Percentiles rank a stretch among this genome's conserved stretches.
phyloP scores from a whole-genome alignment of 805 yeast species.

The Torulaspora maleeae region DNA sequence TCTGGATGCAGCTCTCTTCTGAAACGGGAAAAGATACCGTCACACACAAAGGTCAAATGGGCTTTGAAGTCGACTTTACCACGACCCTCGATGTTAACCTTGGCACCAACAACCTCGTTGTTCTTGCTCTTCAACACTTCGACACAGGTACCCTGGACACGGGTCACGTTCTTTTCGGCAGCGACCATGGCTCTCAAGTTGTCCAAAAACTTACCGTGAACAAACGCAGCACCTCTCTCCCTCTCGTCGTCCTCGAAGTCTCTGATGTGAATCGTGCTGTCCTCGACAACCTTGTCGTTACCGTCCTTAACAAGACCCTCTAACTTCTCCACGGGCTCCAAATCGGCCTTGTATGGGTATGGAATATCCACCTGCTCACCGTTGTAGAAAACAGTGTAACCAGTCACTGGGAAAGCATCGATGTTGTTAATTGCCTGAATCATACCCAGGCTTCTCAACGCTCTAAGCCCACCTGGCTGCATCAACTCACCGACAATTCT shows the following conservation, averaged over 20 bases:
- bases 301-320: slow-evolving; percentile 53
- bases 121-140: slow-evolving; percentile 52
- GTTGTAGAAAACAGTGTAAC: slow-evolving; percentile 73
- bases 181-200: slow-evolving; percentile 71
- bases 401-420: slow-evolving; percentile 70
- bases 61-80: slow-evolving; percentile 47
- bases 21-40: slow-evolving; percentile 92
- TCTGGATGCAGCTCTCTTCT: slow-evolving; percentile 64
- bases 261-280: slow-evolving; percentile 43
- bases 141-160: slow-evolving; percentile 80
- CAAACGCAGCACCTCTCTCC: slow-evolving; percentile 78
- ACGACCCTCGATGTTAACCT: slow-evolving; percentile 46
- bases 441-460: slow-evolving; percentile 79
- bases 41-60: slow-evolving; percentile 72
- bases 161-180: slow-evolving; percentile 66
- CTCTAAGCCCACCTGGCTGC: slow-evolving; percentile 95
- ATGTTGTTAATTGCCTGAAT: slow-evolving; percentile 44
- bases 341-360: slow-evolving; percentile 62
- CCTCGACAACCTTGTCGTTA: slow-evolving; percentile 52
- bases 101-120: slow-evolving; percentile 71
- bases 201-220: slow-evolving; percentile 82
- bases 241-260: slow-evolving; percentile 58
- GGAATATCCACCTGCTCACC: slow-evolving; percentile 55
- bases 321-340: slow-evolving; percentile 45
- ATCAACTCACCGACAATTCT: slow-evolving; percentile 94